These are phyloP conservation scores for Galerina marginata DNA, from an alignment of 768 basidiomycete species.

Conservation along the genomic window DNA sequence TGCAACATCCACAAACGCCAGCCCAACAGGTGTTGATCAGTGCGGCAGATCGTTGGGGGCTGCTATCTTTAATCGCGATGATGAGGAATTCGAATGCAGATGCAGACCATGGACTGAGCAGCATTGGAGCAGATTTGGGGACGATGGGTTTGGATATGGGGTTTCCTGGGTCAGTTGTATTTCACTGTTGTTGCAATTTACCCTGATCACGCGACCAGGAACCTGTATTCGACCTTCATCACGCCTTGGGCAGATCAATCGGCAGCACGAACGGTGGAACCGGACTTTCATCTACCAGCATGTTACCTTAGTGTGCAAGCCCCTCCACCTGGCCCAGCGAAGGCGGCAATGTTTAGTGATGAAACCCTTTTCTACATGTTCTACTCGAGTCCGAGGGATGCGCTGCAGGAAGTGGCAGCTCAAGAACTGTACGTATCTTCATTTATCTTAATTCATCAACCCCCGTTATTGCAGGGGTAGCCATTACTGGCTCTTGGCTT, in stretches of 20 bases:
- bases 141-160: conserved; percentile 92
- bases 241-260: conserved; percentile 96
- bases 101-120: conserved; percentile 79
- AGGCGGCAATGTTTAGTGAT: conserved; percentile 87
- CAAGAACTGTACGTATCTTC: conserved; percentile 83
- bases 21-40: conserved; percentile 92
- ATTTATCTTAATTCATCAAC: conserved; percentile 11
- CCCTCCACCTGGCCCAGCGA: conserved; percentile 79
- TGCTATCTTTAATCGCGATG: conserved; percentile 83
- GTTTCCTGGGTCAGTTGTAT: conserved; percentile 70
- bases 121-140: conserved; percentile 89
- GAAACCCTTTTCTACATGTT: conserved; percentile 99
- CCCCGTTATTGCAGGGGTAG: neutral
- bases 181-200: conserved; percentile 16
- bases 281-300: conserved; percentile 87
- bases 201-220: conserved; percentile 48
- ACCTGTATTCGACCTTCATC: conserved; percentile 90
- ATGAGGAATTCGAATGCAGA: conserved; percentile 82
- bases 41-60: conserved; percentile 95
- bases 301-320: conserved; percentile 92
- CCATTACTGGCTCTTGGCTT: neutral
- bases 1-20: conserved; percentile 79
- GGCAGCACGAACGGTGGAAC: conserved; percentile 84
- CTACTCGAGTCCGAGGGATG: conserved; percentile 91
- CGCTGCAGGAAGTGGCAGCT: conserved; percentile 92